Evolutionary conservation across 805 yeast species (phyloP).

Genomic region (Yarrowia divulgata): DNA sequence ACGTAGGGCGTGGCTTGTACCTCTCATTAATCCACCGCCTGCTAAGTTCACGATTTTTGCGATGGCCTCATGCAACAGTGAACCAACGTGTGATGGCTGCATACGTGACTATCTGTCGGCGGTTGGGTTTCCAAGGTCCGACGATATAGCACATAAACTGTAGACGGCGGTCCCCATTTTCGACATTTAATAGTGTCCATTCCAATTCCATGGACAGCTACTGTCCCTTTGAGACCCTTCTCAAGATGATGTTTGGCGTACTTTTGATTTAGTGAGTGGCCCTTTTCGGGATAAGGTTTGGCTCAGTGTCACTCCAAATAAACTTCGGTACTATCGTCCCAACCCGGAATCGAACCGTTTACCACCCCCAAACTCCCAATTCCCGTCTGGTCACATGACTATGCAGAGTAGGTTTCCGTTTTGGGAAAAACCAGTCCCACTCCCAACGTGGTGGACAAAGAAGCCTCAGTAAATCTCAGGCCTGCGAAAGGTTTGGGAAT

Average conservation of each 20-base stretch:
- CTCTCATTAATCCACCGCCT: too few species aligned
- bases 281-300: neutral
- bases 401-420: constrained; percentile 22
- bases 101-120: neutral
- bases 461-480: constrained; percentile 32
- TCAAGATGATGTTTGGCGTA: too few species aligned
- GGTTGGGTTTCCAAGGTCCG: too few species aligned
- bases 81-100: neutral
- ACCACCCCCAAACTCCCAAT: neutral
- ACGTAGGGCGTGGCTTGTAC: too few species aligned
- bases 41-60: neutral
- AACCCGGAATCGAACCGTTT: neutral
- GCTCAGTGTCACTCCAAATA: neutral
- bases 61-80: neutral
- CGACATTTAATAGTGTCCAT: too few species aligned
- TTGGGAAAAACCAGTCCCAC: constrained; percentile 35
- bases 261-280: neutral
- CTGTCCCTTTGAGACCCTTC: too few species aligned
- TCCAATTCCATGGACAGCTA: too few species aligned
- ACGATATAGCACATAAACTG: too few species aligned
- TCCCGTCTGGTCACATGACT: constrained; percentile 4
- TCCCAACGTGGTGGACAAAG: constrained; percentile 29
- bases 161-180: too few species aligned
- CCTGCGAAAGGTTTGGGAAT: constrained; percentile 39
- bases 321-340: neutral